Base-by-base conservation (phyloP, 176 grass and related monocot genomes). In the Triticum timopheevii region DNA sequence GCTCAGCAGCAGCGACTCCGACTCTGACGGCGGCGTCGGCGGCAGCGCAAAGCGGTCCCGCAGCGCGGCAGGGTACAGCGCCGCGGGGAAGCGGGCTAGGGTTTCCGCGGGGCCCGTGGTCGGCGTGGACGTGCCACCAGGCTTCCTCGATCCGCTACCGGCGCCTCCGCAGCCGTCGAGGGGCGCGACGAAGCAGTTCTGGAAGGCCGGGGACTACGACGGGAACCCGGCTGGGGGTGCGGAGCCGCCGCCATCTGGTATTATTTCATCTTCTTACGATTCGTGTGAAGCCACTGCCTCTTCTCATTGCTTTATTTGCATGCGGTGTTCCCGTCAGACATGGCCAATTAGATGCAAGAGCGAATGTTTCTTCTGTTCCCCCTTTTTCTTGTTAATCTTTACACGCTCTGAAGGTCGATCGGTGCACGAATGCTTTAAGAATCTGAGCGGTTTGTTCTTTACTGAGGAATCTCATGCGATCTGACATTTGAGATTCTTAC, bases 151-250 rank as follows among this genome's bases (percentile, higher is more conserved):
- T 16, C 96, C 94, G 5, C 87, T 98, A 23, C 83, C 87, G 20
- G 80, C 61, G 27, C 72, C 65, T 22, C 34, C 44, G 45, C 77
- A 27, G 52, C 24, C 69, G 23, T 73, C 80, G 28, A 66, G 36
- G n/a, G 40, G 70, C 28, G 71, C 76, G 61, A 91, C 81, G 19
- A 99, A 94, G 90, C 97, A 99, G 90, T 99, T 99, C 73, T 99
- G 97, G 94, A 99, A 99, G 90, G 94, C 92, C 4, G 97, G 97
- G 72, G 97, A 99, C 62, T 94, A 82, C 69, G 90, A 92, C 52
- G 94, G 87, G 79, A 93, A 77, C 23, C 80, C 76, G 10, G 62
- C 69, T 31, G 78, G 73, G 38, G 47, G 44, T 76, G 65, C 31
- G 35, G 71, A 61, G 52, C 61, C 61, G 70, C 90, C 71, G 27